A percentile compares a stretch with the other conserved stretches of the same genome.
Evolutionary conservation across 1,284 basidiomycete genomes (phyloP).

Genomic region (Veloboletus limbatus): DNA sequence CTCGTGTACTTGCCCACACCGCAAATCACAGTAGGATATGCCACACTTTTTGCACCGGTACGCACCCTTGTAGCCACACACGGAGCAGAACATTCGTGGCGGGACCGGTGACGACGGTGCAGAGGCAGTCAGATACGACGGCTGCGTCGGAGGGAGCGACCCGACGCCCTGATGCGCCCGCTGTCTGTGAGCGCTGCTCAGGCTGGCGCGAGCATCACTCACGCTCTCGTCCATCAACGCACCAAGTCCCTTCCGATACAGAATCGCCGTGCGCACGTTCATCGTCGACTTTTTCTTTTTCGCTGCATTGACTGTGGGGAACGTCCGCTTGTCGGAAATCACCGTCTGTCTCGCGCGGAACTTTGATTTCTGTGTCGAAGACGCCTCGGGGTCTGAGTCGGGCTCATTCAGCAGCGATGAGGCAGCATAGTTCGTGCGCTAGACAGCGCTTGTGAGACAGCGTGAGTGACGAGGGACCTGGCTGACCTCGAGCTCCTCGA

Average conservation of each 20-base stretch:
- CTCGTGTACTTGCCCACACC: slow-evolving; percentile 53
- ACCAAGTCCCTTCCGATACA: slow-evolving; percentile 75
- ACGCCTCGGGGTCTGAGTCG: slow-evolving; percentile 38
- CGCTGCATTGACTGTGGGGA: slow-evolving; percentile 35
- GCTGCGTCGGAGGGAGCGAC: slow-evolving; percentile 45
- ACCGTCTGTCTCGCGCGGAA: slow-evolving; percentile 63
- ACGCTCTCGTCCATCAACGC: slow-evolving; percentile 78
- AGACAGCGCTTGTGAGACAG: slow-evolving; percentile 10
- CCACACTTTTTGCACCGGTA: slow-evolving; percentile 62
- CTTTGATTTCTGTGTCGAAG: slow-evolving; percentile 41
- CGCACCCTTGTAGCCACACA: slow-evolving; percentile 67
- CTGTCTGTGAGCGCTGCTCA: slow-evolving; percentile 2
- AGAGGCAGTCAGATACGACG: slow-evolving; percentile 58
- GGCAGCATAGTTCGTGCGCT: slow-evolving; percentile 78
- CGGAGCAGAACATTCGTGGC: slow-evolving; percentile 56
- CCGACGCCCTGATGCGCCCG: slow-evolving; percentile 55
- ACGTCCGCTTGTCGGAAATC: slow-evolving; percentile 68
- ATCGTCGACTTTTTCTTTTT: slow-evolving; percentile 76
- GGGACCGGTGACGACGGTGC: slow-evolving; percentile 48
- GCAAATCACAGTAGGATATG: slow-evolving; percentile 56
- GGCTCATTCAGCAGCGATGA: slow-evolving; percentile 46
- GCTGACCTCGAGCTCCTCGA: slow-evolving; percentile 83
- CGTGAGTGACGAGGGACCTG: no score
- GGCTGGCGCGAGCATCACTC: slow-evolving; percentile 29
- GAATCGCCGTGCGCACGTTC: slow-evolving; percentile 70